A percentile compares a stretch with the other conserved stretches of the same genome.
Conservation (phyloP, 2,329 filamentous ascomycete species). For the Madurella mycetomatis region DNA sequence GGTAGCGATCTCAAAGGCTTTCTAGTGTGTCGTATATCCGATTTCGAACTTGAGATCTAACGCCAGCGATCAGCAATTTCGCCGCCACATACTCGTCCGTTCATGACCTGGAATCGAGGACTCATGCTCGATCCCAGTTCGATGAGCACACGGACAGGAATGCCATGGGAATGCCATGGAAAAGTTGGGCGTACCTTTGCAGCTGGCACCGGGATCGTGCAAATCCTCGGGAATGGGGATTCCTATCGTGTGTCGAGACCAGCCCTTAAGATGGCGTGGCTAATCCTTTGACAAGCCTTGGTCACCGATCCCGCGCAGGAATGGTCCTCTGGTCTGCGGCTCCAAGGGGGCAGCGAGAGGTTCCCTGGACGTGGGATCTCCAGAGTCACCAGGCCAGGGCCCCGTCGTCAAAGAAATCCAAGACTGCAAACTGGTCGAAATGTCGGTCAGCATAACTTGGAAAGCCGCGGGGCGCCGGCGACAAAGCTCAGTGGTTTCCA, state of each 20-base stretch:
- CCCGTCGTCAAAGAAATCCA: slow-evolving; percentile 5
- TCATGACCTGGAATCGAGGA: too few relatives aligned
- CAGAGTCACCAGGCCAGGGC: background rate
- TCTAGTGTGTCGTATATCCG: background rate
- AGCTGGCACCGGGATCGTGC: too few relatives aligned
- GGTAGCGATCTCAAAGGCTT: background rate
- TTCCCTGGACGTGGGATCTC: background rate
- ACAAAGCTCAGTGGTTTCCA: background rate
- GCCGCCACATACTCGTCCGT: too few relatives aligned
- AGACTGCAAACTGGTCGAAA: background rate
- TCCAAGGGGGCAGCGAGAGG: too few relatives aligned
- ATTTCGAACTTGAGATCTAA: background rate
- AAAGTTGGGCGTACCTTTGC: too few relatives aligned
- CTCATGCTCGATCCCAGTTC: too few relatives aligned
- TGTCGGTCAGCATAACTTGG: slow-evolving; percentile 11
- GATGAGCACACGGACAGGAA: too few relatives aligned
- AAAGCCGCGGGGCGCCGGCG: background rate
- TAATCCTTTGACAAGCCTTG: background rate
- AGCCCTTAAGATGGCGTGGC: background rate
- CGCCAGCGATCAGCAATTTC: background rate
- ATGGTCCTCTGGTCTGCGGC: too few relatives aligned
- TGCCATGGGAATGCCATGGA: too few relatives aligned
- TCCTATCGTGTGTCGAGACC: too few relatives aligned
- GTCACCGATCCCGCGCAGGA: too few relatives aligned
- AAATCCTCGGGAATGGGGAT: too few relatives aligned